Base-by-base conservation (phyloP, 495 filamentous ascomycete species). In the Trichoderma erinaceum region DNA sequence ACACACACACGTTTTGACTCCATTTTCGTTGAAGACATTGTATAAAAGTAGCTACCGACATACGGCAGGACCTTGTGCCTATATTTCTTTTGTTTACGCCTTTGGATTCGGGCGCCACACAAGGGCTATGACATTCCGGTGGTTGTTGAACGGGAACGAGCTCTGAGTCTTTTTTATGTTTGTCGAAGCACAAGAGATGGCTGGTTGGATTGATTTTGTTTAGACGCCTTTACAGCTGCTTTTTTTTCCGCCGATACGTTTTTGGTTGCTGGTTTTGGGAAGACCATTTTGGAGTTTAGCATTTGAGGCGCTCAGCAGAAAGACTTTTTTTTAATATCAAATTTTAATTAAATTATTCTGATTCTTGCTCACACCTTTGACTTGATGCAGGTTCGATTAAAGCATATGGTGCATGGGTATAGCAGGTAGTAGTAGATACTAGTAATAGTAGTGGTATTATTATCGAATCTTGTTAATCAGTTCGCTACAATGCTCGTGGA, bases 1-100 rank as follows among this genome's bases (percentile, higher is more conserved):
- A 38, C 35, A 38, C 61, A 68, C 72, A 69, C 71, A 73, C 70
- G 70, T 66, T 71, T 73, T 65, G 67, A 32, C 65, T 52, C 52
- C 25, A 32, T 61, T 61, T 61, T 61, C 25, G 29, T 61, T 32
- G 56, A 61, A 61, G 56, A 61, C 56, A 61, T 61, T 61, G 56
- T 61, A 61, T 61, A 61, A 61, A 58, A 61, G 27, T 61, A 61
- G 25, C 25, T 61, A 61, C 29, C 56, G 56, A 61, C 56, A 61
- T 61, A 25, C 13, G 56, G 56, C 56, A 61, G 7, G 56, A 21
- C 27, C 56, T 13, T 61, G 25, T 61, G 56, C 56, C 56, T 16
- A 29, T 61, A 61, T 61, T 61, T 61, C 56, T 61, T 61, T 61
- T 61, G 56, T 61, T 32, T 61, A 16, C 25, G 56, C 56, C 56